Conservation (phyloP, 2,329 filamentous ascomycete species). For the Blastomyces parvus region DNA sequence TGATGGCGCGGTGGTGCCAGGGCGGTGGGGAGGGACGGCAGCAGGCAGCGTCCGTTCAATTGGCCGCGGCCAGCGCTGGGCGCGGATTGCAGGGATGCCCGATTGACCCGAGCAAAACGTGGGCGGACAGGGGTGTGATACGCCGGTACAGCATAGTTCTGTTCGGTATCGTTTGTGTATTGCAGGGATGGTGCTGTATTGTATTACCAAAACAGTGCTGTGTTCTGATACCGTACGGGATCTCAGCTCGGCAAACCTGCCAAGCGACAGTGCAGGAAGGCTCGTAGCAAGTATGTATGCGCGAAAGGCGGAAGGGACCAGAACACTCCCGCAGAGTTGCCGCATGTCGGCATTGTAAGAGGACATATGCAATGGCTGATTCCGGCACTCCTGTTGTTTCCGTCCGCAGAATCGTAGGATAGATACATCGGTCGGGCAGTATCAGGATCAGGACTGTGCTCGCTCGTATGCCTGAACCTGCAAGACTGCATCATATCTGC, state of each 20-base stretch:
- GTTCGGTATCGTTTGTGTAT: slow-evolving; percentile 7
- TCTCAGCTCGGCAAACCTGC: too few species aligned
- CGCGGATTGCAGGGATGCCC: slow-evolving; percentile 7
- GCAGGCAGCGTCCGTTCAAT: not conserved
- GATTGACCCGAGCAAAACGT: slow-evolving; percentile 13
- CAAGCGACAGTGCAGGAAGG: too few species aligned
- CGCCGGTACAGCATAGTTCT: not conserved
- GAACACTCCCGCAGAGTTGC: not conserved
- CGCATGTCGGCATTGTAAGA: not conserved
- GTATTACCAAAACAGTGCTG: slow-evolving; percentile 2
- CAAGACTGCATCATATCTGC: not conserved
- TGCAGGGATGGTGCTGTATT: not conserved
- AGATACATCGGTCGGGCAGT: not conserved
- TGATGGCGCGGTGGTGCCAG: slow-evolving; percentile 12
- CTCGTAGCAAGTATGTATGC: too few species aligned
- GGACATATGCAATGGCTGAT: too few species aligned
- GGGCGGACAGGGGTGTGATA: slow-evolving; percentile 9
- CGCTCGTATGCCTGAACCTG: not conserved
- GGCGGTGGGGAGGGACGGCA: slow-evolving; percentile 16
- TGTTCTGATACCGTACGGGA: not conserved
- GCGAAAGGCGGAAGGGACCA: too few species aligned
- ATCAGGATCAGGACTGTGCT: not conserved
- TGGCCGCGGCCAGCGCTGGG: slow-evolving; percentile 7
- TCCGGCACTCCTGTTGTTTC: too few species aligned
- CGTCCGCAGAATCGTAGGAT: not conserved